Conservation (phyloP, 352 stramenopile genomes). For the Halophytophthora polymorphica region DNA sequence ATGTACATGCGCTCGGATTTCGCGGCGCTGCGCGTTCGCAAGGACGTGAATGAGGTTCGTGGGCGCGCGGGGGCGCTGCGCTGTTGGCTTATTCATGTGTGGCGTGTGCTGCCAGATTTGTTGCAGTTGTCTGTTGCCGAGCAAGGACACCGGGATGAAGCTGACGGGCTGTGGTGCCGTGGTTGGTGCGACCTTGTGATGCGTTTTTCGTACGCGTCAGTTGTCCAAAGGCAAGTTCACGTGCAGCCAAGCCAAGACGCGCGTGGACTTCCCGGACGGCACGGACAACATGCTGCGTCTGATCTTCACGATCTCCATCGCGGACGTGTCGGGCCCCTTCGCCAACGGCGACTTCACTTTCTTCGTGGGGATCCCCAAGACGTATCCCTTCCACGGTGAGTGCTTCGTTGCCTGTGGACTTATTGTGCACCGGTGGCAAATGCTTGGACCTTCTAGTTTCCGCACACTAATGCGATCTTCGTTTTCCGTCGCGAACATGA, state of each 20-base stretch:
- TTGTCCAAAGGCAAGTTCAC: slow-evolving; percentile 81
- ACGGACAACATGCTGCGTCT: slow-evolving; percentile 76
- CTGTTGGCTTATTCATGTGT: neutral
- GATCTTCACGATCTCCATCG: slow-evolving; percentile 81
- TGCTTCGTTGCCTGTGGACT: slow-evolving; percentile 4
- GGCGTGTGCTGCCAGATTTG: slow-evolving; percentile 4
- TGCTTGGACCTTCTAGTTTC: too few species aligned
- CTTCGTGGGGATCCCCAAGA: slow-evolving; percentile 84
- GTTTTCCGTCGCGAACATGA: neutral
- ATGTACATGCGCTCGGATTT: slow-evolving; percentile 82
- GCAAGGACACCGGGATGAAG: neutral
- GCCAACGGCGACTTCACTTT: slow-evolving; percentile 86
- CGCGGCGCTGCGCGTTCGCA: slow-evolving; percentile 72
- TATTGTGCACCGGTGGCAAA: neutral
- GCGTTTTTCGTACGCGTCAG: slow-evolving; percentile 28
- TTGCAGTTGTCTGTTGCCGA: neutral
- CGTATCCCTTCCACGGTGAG: slow-evolving; percentile 83
- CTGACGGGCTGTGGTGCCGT: neutral
- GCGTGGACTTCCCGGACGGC: slow-evolving; percentile 82
- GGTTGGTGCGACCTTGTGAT: neutral
- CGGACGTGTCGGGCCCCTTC: slow-evolving; percentile 66
- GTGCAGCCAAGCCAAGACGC: slow-evolving; percentile 70
- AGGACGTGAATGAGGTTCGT: slow-evolving; percentile 83
- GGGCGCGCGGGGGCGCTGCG: neutral
- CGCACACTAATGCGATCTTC: slow-evolving; percentile 5